Evolutionary conservation across 345 rosid species (phyloP).

Genomic region (Gossypium turneri): DNA sequence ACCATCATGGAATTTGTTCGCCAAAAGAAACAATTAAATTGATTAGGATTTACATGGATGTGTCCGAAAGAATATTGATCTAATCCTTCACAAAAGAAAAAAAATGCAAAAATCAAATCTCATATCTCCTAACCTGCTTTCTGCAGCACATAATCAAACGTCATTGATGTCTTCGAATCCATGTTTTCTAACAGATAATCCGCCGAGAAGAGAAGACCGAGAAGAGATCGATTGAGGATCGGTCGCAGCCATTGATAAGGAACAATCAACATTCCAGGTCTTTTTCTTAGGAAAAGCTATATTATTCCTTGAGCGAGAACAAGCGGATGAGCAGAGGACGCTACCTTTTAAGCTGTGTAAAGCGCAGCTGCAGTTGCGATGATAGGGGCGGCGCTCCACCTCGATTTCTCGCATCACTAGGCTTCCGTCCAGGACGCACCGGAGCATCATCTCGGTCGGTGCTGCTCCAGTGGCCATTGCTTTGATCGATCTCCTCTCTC

Average conservation of each 20-base stretch:
- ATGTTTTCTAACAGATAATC: not conserved
- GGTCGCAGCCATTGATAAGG: conserved; percentile 1
- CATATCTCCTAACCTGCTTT: not conserved
- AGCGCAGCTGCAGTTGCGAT: conserved; percentile 29
- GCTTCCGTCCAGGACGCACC: conserved; percentile 20
- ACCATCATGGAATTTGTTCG: not conserved
- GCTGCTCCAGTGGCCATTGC: conserved; percentile 15
- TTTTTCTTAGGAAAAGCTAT: conserved; percentile 15
- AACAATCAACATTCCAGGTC: not conserved
- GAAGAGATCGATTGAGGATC: conserved; percentile 12
- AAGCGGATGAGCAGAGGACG: not conserved
- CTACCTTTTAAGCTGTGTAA: conserved; percentile 20
- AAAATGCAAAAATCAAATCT: not conserved
- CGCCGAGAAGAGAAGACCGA: not conserved
- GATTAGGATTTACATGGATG: not conserved
- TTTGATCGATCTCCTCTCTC: not conserved
- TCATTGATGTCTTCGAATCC: not conserved
- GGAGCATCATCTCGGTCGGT: conserved; percentile 13
- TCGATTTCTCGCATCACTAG: conserved; percentile 15
- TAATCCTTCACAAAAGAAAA: not conserved
- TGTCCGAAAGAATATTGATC: not conserved
- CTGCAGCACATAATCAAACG: too few relatives aligned
- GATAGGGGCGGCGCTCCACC: conserved; percentile 25
- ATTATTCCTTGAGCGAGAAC: not conserved
- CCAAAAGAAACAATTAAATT: not conserved